Evolutionary conservation across 306 rosid genomes (phyloP).

Genomic region (Trifolium pratense): DNA sequence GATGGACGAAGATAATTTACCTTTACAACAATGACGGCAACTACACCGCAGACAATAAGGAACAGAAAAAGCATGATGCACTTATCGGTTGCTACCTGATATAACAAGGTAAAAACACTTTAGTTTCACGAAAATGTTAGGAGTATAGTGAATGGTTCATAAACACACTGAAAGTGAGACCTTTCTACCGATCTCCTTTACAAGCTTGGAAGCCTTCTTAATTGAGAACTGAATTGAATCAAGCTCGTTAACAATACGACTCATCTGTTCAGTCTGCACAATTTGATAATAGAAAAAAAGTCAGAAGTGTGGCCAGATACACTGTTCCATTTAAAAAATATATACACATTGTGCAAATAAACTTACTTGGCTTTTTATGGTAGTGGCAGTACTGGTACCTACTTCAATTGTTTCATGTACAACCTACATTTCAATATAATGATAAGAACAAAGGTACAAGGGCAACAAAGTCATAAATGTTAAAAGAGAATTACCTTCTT

Average conservation of each 20-base stretch:
- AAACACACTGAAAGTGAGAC: constrained; percentile 44
- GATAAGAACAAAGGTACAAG: constrained; percentile 37
- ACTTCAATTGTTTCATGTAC: constrained; percentile 94
- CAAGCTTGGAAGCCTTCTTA: constrained; percentile 96
- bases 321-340: constrained; percentile 19
- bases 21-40: constrained; percentile 95
- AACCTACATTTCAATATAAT: constrained; percentile 52
- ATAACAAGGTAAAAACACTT: constrained; percentile 17
- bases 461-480: constrained; percentile 13
- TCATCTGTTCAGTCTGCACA: constrained; percentile 96
- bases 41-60: constrained; percentile 87
- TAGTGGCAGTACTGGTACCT: constrained; percentile 88
- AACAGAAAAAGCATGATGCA: constrained; percentile 95
- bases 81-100: constrained; percentile 97
- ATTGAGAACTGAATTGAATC: constrained; percentile 98
- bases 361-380: constrained; percentile 93
- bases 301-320: constrained; percentile 34
- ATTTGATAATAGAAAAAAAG: constrained; percentile 36
- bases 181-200: constrained; percentile 98
- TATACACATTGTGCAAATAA: constrained; percentile 24
- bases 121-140: constrained; percentile 31
- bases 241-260: constrained; percentile 93
- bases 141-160: constrained; percentile 18
- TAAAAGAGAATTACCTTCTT: constrained; percentile 65
- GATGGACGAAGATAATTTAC: constrained; percentile 50